phyloP scores from a whole-genome alignment of 371 early-diverging fungal genomes.

The Nematocida sp. region DNA sequence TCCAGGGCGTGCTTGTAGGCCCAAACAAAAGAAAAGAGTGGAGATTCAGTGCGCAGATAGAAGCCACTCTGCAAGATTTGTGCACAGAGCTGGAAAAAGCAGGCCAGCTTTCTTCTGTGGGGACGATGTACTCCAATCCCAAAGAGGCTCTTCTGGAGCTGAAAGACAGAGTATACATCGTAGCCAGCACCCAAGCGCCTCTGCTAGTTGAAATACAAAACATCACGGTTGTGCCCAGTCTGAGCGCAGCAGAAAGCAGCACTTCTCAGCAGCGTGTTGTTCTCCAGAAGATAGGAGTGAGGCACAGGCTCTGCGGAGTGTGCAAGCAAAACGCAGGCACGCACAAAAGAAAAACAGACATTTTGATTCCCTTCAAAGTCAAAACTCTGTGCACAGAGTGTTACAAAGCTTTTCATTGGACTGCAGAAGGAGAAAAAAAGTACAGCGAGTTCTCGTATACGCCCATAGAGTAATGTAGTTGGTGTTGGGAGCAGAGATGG shows the following conservation, averaged over 20 bases:
- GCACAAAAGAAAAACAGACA: background rate
- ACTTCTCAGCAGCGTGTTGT: background rate
- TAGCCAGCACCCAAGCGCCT: background rate
- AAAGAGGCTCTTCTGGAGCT: background rate
- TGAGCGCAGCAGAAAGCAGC: background rate
- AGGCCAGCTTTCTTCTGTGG: background rate
- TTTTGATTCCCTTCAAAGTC: background rate
- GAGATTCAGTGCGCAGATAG: slow-evolving; percentile 8
- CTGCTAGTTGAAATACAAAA: slow-evolving; percentile 6
- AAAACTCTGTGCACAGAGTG: slow-evolving; percentile 30
- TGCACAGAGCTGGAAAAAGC: slow-evolving; percentile 11
- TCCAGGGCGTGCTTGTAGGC: background rate
- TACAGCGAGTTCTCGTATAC: slow-evolving; percentile 20
- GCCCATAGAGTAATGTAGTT: too few relatives aligned
- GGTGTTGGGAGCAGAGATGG: too few relatives aligned
- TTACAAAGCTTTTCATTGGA: slow-evolving; percentile 41
- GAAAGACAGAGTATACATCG: background rate
- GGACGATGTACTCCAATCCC: background rate
- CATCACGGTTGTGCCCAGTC: background rate
- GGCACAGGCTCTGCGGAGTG: slow-evolving; percentile 18
- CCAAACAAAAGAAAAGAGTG: slow-evolving; percentile 20
- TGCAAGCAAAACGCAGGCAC: background rate
- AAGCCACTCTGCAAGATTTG: slow-evolving; percentile 13
- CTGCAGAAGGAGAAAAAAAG: background rate
- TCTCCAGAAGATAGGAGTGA: slow-evolving; percentile 6